phyloP scores from a whole-genome alignment of 2,329 filamentous ascomycete genomes.

The Harringtonia lauricola region DNA sequence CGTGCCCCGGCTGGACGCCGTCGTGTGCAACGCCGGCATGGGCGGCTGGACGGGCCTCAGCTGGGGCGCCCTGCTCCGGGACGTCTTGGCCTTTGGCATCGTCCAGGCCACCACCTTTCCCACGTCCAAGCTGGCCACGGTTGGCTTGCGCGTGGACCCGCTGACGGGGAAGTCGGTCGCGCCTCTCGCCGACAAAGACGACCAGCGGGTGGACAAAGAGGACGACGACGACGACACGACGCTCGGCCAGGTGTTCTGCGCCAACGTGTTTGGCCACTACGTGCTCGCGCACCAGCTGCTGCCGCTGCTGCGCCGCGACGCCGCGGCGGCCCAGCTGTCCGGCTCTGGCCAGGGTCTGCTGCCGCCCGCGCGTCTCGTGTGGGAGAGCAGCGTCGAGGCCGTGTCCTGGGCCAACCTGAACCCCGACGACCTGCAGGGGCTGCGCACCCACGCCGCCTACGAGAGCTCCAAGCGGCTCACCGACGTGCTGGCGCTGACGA shows the following conservation, averaged over 20 bases:
- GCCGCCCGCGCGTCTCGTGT: constrained; percentile 60
- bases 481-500: constrained; percentile 70
- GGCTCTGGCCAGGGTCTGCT: neutral
- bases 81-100: constrained; percentile 46
- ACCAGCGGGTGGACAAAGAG: no score
- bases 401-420: constrained; percentile 36
- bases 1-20: constrained; percentile 55
- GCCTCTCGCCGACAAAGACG: constrained; percentile 17
- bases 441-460: constrained; percentile 56
- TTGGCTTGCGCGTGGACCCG: constrained; percentile 30
- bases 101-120: constrained; percentile 66
- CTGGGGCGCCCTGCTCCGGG: constrained; percentile 48
- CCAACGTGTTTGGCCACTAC: constrained; percentile 95
- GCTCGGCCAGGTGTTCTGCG: constrained; percentile 75
- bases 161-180: constrained; percentile 25
- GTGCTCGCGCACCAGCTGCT: constrained; percentile 71
- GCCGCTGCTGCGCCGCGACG: constrained; percentile 53
- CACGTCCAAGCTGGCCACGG: constrained; percentile 56
- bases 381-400: constrained; percentile 77
- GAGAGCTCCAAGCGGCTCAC: constrained; percentile 81
- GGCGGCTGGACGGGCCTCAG: constrained; percentile 76
- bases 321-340: no score
- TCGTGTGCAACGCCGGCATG: constrained; percentile 81
- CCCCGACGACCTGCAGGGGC: constrained; percentile 64
- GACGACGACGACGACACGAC: constrained; percentile 33